phyloP scores from a whole-genome alignment of 139 green algal genomes.

The Chlamydomonas eustigma region DNA sequence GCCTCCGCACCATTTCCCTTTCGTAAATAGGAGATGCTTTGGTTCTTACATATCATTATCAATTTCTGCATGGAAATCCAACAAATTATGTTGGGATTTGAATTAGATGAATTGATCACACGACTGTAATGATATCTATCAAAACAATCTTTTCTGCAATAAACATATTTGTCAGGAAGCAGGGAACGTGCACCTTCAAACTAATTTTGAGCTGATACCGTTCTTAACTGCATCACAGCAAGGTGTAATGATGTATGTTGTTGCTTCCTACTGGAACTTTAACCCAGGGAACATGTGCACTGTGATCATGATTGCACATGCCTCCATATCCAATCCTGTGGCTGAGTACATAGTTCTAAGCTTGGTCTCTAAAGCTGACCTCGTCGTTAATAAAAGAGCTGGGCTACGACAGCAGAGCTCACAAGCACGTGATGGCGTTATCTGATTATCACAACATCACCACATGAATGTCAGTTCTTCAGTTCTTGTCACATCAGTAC shows the following conservation, averaged over 20 bases:
- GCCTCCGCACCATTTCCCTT: not conserved
- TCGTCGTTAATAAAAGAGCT: not conserved
- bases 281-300: conserved; percentile 13
- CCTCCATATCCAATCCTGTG: conserved; percentile 1
- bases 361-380: conserved; percentile 16
- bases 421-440: not conserved
- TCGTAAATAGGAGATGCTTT: not conserved
- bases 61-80: not conserved
- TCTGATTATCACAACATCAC: too few species aligned
- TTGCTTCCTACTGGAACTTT: too few species aligned
- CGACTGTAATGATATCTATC: too few species aligned
- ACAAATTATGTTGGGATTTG: not conserved
- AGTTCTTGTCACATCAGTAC: too few species aligned
- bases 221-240: too few species aligned
- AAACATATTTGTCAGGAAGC: too few species aligned
- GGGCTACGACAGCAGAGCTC: conserved; percentile 2
- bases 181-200: too few species aligned
- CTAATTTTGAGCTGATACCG: too few species aligned
- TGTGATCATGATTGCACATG: conserved; percentile 5
- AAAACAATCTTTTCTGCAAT: not conserved
- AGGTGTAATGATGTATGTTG: too few species aligned
- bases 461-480: too few species aligned
- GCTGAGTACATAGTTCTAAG: conserved; percentile 17
- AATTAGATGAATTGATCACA: not conserved
- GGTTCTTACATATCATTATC: not conserved